phyloP scores from a whole-genome alignment of 257 asterid species.

The Paulownia fortunei region DNA sequence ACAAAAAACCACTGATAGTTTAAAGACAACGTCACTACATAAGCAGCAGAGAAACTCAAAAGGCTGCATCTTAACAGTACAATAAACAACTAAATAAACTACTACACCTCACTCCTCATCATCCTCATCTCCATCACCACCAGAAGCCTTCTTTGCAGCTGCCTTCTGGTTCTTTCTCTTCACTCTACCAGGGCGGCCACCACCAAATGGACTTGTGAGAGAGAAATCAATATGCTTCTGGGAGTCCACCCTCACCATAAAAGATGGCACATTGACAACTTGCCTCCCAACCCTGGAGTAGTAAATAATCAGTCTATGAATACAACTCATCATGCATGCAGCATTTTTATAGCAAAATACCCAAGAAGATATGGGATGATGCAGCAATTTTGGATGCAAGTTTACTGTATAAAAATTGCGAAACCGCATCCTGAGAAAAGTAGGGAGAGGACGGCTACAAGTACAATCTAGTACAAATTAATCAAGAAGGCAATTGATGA shows the following conservation, averaged over 20 bases:
- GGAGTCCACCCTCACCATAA: slow-evolving; percentile 62
- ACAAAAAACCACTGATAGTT: slow-evolving; percentile 24
- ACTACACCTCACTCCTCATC: slow-evolving; percentile 47
- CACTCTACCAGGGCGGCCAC: slow-evolving; percentile 65
- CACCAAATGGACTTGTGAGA: slow-evolving; percentile 65
- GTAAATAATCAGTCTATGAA: not conserved
- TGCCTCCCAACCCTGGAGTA: slow-evolving; percentile 61
- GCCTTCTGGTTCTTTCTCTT: slow-evolving; percentile 64
- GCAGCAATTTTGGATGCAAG: not conserved
- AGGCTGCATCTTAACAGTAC: not conserved
- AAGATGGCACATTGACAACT: slow-evolving; percentile 61
- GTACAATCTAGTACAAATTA: not conserved
- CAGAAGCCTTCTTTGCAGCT: slow-evolving; percentile 66
- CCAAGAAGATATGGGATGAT: not conserved
- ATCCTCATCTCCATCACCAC: slow-evolving; percentile 67
- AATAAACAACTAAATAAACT: not conserved
- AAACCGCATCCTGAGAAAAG: not conserved
- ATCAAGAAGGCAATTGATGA: not conserved
- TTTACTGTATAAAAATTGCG: not conserved
- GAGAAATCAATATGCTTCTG: slow-evolving; percentile 68
- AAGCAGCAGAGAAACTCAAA: slow-evolving; percentile 14
- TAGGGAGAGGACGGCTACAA: not conserved
- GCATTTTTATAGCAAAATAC: not conserved
- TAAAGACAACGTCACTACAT: slow-evolving; percentile 16
- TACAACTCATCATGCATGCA: not conserved